These are phyloP conservation scores for Quercus alba DNA, from an alignment of 306 rosid species.

Conservation along the genomic window DNA sequence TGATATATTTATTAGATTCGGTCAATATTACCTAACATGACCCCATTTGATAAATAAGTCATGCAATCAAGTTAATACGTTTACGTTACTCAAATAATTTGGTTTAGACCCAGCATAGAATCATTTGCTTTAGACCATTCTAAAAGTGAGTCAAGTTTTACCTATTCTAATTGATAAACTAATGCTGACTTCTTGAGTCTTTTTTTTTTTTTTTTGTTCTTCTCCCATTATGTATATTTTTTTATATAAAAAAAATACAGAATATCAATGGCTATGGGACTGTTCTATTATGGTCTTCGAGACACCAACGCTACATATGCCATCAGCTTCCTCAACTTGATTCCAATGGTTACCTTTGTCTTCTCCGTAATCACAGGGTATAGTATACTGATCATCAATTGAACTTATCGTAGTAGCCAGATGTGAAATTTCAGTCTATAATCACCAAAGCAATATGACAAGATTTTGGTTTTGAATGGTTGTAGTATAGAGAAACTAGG, in stretches of 20 bases:
- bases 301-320: constrained; percentile 74
- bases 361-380: constrained; percentile 44
- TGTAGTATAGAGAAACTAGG: constrained; percentile 48
- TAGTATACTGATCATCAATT: no score
- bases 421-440: not conserved
- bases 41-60: no score
- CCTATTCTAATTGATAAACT: not conserved
- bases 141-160: not conserved
- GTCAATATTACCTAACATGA: no score
- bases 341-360: constrained; percentile 58
- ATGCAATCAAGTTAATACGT: no score
- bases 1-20: no score
- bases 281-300: constrained; percentile 60
- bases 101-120: no score
- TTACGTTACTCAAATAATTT: no score
- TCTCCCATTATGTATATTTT: no score
- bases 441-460: not conserved
- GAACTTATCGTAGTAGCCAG: no score
- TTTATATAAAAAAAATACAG: constrained; percentile 20
- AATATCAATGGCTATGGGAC: constrained; percentile 47
- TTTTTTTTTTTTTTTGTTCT: not conserved
- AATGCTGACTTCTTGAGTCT: not conserved
- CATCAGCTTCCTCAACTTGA: constrained; percentile 55
- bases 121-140: no score
- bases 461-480: not conserved